Percentiles rank a stretch among this genome's conserved stretches.
These are phyloP conservation scores for Phyllosticta citrichinensis DNA, from an alignment of 2,329 filamentous ascomycete genomes.

Conservation along the genomic window DNA sequence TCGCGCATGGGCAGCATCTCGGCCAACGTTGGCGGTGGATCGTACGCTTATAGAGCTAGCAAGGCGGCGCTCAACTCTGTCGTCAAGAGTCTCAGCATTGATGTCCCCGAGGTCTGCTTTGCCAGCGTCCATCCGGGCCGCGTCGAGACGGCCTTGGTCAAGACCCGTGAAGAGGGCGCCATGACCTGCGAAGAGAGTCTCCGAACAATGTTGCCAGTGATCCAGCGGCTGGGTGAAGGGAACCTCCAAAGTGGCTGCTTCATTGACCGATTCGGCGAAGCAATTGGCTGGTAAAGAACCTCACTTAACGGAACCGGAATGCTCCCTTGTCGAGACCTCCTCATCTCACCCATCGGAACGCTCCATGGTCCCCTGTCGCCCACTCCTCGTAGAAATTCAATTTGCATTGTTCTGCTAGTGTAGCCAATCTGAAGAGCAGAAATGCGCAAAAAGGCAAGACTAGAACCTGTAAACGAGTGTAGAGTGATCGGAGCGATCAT, in stretches of 20 bases:
- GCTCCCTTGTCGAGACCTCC: too few relatives aligned
- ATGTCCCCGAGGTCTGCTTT: slow-evolving; percentile 34
- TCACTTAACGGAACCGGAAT: background rate
- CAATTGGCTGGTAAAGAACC: slow-evolving; percentile 30
- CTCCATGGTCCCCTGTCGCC: too few relatives aligned
- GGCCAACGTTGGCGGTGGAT: slow-evolving; percentile 31
- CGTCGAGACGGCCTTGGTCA: slow-evolving; percentile 36
- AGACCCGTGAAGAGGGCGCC: slow-evolving; percentile 36
- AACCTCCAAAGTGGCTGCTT: slow-evolving; percentile 28
- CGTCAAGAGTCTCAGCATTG: slow-evolving; percentile 33
- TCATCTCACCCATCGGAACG: too few relatives aligned
- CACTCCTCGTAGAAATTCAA: background rate
- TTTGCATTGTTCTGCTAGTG: background rate
- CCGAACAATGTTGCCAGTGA: slow-evolving; percentile 26
- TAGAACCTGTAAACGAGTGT: background rate
- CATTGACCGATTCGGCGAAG: slow-evolving; percentile 34
- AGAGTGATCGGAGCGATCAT: background rate
- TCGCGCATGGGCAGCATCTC: slow-evolving; percentile 36
- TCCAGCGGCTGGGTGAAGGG: slow-evolving; percentile 21
- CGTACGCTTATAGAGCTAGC: slow-evolving; percentile 38
- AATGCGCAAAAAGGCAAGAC: background rate
- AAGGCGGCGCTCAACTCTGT: slow-evolving; percentile 40
- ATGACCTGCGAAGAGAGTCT: slow-evolving; percentile 34
- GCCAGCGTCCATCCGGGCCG: slow-evolving; percentile 36
- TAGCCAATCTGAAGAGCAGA: background rate